A percentile compares a stretch with the other conserved stretches of the same genome.
These are phyloP conservation scores for Chalciporus piperatoides DNA, from an alignment of 1,284 basidiomycete genomes.

Conservation along the genomic window DNA sequence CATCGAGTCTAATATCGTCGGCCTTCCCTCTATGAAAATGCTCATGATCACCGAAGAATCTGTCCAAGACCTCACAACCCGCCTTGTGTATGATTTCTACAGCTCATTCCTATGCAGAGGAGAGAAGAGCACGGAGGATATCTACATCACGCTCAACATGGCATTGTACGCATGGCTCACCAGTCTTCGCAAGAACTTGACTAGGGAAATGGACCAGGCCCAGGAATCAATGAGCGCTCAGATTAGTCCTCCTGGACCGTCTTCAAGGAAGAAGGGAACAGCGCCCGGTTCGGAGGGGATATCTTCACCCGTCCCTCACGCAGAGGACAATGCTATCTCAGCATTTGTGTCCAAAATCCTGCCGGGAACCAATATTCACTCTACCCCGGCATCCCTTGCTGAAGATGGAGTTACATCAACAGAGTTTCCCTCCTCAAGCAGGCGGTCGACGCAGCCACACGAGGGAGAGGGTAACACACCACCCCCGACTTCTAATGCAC, in stretches of 20 bases:
- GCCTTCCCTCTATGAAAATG: conserved; percentile 75
- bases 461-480: conserved; percentile 11
- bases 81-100: conserved; percentile 67
- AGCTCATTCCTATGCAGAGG: conserved; percentile 61
- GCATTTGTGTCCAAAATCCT: conserved; percentile 9
- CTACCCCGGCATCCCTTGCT: neutral
- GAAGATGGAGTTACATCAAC: conserved; percentile 11
- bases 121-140: conserved; percentile 59
- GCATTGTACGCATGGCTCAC: conserved; percentile 78
- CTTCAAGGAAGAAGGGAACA: conserved; percentile 21
- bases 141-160: conserved; percentile 80
- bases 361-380: neutral
- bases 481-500: neutral
- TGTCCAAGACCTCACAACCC: conserved; percentile 36
- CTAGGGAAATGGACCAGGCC: conserved; percentile 71
- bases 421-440: conserved; percentile 5
- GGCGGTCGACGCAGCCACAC: conserved; percentile 18
- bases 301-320: conserved; percentile 6
- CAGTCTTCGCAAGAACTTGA: conserved; percentile 65
- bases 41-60: conserved; percentile 68
- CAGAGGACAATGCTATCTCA: conserved; percentile 5
- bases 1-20: conserved; percentile 67
- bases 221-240: conserved; percentile 50
- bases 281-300: conserved; percentile 13
- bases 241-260: conserved; percentile 28